Conservation (phyloP, 202 grass and related monocot species). For the Schoenoplectus tabernaemontani region DNA sequence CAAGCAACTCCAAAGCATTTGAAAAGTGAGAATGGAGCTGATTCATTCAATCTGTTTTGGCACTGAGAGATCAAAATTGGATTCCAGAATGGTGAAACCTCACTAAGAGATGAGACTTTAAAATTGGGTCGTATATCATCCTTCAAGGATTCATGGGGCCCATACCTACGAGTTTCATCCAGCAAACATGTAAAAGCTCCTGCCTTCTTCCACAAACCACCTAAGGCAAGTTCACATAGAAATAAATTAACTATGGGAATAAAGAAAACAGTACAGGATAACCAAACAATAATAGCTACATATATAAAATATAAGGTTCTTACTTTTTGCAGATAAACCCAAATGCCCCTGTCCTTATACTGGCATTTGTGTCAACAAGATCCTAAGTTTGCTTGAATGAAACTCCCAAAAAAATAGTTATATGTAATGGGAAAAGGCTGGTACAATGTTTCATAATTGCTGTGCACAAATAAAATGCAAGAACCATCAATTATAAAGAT, state of each 20-base stretch:
- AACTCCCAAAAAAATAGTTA: background rate
- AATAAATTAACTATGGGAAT: background rate
- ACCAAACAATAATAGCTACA: background rate
- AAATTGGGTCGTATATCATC: conserved; percentile 70
- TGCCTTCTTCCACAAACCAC: conserved; percentile 81
- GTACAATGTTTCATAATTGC: background rate
- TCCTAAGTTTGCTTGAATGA: background rate
- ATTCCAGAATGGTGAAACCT: conserved; percentile 49
- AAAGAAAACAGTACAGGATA: background rate
- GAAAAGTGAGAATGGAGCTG: conserved; percentile 8
- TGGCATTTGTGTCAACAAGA: background rate
- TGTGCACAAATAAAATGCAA: background rate
- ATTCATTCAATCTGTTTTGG: conserved; percentile 2
- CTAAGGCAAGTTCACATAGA: conserved; percentile 20
- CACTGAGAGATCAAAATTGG: conserved; percentile 49
- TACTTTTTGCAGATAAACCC: background rate
- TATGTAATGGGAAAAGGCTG: background rate
- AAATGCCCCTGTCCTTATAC: background rate
- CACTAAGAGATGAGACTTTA: conserved; percentile 55
- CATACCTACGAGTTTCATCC: conserved; percentile 66
- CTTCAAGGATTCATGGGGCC: conserved; percentile 32
- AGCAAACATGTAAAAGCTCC: conserved; percentile 87
- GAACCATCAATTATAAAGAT: background rate
- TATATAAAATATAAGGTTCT: background rate
- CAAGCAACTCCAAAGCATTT: background rate